Percentiles rank a stretch among this genome's conserved stretches.
These are phyloP conservation scores for Testicularia cyperi DNA, from an alignment of 1,284 basidiomycete species.

Conservation along the genomic window DNA sequence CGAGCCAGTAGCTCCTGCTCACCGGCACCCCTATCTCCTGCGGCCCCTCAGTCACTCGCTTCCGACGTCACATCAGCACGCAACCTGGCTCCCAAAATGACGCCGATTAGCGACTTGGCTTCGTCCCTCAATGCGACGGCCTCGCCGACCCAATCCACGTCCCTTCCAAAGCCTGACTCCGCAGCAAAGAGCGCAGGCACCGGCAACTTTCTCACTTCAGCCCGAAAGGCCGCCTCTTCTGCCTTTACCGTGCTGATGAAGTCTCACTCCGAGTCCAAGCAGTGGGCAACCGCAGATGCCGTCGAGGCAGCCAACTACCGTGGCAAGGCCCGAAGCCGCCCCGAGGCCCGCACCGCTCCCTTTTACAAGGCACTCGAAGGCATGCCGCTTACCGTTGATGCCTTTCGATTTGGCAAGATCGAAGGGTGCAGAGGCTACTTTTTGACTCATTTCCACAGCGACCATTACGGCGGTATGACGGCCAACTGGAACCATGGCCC, in stretches of 20 bases:
- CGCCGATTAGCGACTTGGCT: constrained; percentile 24
- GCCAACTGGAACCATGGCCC: constrained; percentile 84
- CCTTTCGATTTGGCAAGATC: constrained; percentile 88
- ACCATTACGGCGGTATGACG: constrained; percentile 55
- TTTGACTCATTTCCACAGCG: constrained; percentile 67
- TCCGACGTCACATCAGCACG: background rate
- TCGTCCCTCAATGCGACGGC: constrained; percentile 14
- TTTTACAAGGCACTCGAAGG: constrained; percentile 72
- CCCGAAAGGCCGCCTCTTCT: constrained; percentile 22
- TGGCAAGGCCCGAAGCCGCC: constrained; percentile 18
- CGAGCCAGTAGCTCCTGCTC: constrained; percentile 8
- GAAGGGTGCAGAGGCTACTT: constrained; percentile 85
- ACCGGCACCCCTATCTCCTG: constrained; percentile 1
- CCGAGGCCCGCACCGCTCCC: constrained; percentile 35
- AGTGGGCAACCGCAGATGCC: constrained; percentile 48
- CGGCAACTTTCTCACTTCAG: constrained; percentile 8
- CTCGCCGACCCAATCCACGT: too few species aligned
- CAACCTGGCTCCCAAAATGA: constrained; percentile 12
- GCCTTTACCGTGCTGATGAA: constrained; percentile 50
- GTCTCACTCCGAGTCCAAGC: constrained; percentile 45
- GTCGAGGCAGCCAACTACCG: constrained; percentile 43
- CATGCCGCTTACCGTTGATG: constrained; percentile 95
- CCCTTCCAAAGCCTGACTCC: background rate
- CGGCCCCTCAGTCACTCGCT: background rate
- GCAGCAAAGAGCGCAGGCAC: background rate